Conservation (phyloP, 176 grass and related monocot species). For the Pontederia crassipes region DNA sequence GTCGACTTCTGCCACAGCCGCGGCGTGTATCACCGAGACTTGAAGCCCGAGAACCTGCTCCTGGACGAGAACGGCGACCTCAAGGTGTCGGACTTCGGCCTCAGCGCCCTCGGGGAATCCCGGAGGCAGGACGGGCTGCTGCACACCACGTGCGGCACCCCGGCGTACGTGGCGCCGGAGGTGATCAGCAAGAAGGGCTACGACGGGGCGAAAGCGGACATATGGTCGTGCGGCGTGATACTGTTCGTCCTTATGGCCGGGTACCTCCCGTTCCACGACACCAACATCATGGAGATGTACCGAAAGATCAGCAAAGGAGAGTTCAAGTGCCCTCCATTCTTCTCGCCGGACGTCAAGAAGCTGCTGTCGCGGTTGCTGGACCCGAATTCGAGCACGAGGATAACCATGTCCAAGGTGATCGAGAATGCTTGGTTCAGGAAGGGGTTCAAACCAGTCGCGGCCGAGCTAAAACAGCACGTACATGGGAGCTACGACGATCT, state of each 20-base stretch:
- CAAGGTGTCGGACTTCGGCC: conserved; percentile 76
- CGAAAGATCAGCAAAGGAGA: conserved; percentile 63
- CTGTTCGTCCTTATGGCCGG: conserved; percentile 71
- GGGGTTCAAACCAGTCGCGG: conserved; percentile 43
- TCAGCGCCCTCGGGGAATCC: conserved; percentile 59
- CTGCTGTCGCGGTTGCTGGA: conserved; percentile 64
- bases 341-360: conserved; percentile 37
- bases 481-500: conserved; percentile 47
- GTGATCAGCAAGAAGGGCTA: conserved; percentile 90
- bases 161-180: conserved; percentile 85
- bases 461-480: conserved; percentile 19
- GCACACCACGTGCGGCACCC: conserved; percentile 82
- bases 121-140: conserved; percentile 64
- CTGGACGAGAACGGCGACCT: conserved; percentile 77
- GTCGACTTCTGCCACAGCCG: conserved; percentile 94
- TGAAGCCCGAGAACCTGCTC: conserved; percentile 84
- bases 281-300: conserved; percentile 92
- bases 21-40: conserved; percentile 74
- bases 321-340: conserved; percentile 65
- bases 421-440: conserved; percentile 74
- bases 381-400: conserved; percentile 53
- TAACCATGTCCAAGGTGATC: conserved; percentile 55
- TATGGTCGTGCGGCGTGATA: conserved; percentile 90
- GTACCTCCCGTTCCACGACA: conserved; percentile 73
- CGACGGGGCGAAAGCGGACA: conserved; percentile 75